phyloP scores from a whole-genome alignment of 1,284 basidiomycete genomes.

The Rhodotorula sp. region DNA sequence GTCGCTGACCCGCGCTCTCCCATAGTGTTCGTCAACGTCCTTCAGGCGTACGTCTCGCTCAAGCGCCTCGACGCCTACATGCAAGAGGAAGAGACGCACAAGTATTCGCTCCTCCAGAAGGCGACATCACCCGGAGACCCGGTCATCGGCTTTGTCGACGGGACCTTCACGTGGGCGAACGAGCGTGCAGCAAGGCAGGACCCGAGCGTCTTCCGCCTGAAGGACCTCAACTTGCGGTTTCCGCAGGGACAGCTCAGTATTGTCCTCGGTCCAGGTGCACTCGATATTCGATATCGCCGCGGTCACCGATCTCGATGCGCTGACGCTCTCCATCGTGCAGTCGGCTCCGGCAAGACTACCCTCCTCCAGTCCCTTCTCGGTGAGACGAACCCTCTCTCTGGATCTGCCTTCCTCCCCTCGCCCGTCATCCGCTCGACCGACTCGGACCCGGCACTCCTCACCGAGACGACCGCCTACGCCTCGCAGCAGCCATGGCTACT shows the following conservation, averaged over 20 bases:
- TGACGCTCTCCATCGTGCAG: constrained; percentile 47
- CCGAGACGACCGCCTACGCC: constrained; percentile 79
- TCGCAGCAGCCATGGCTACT: constrained; percentile 83
- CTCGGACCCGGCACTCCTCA: constrained; percentile 59
- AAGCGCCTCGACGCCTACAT: constrained; percentile 53
- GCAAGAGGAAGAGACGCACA: constrained; percentile 57
- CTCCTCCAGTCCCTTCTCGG: constrained; percentile 60
- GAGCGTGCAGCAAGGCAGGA: constrained; percentile 40
- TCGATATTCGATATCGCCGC: no score
- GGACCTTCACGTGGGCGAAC: constrained; percentile 50
- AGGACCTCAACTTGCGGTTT: constrained; percentile 59
- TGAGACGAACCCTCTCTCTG: constrained; percentile 55
- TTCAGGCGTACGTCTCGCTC: constrained; percentile 53
- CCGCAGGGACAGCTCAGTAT: constrained; percentile 55
- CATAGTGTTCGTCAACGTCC: constrained; percentile 52
- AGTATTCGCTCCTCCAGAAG: constrained; percentile 55
- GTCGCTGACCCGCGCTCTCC: no score
- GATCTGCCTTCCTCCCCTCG: constrained; percentile 57
- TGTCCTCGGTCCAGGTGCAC: constrained; percentile 47
- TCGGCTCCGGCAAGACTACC: constrained; percentile 55
- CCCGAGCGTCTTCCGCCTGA: constrained; percentile 50
- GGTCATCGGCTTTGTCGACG: constrained; percentile 56
- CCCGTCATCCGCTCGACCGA: constrained; percentile 50
- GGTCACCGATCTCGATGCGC: neutral
- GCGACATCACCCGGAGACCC: constrained; percentile 48